These are phyloP conservation scores for Cutaneotrichosporon sp. DNA, from an alignment of 1,284 basidiomycete genomes.

Conservation along the genomic window DNA sequence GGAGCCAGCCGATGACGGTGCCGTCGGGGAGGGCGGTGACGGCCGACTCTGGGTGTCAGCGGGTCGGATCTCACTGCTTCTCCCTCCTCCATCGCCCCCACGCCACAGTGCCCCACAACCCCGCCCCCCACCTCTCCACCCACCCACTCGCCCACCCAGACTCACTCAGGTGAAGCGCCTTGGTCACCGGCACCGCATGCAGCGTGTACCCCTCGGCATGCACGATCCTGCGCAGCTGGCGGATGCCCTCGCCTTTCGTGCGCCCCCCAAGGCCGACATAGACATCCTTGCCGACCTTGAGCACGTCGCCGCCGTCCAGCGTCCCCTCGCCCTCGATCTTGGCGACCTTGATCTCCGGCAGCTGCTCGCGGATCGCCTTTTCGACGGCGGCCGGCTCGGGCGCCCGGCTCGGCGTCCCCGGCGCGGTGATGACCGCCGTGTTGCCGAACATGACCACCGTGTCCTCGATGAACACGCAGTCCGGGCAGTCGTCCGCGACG, in stretches of 20 bases:
- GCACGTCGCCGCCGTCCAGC: constrained; percentile 17
- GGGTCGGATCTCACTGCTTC: neutral
- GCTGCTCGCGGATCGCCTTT: neutral
- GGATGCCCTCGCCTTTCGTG: constrained; percentile 16
- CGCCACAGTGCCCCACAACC: no score
- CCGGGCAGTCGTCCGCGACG: constrained; percentile 12
- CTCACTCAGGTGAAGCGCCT: constrained; percentile 20
- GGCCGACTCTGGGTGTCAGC: constrained; percentile 9
- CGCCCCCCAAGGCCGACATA: constrained; percentile 13
- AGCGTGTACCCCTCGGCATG: constrained; percentile 8
- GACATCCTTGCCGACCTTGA: constrained; percentile 18
- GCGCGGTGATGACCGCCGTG: constrained; percentile 12
- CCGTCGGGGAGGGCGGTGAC: constrained; percentile 18
- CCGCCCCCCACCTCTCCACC: neutral
- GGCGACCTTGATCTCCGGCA: constrained; percentile 8
- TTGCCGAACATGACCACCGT: constrained; percentile 14
- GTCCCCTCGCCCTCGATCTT: constrained; percentile 9
- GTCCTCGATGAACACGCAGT: constrained; percentile 20
- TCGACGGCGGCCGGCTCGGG: constrained; percentile 11
- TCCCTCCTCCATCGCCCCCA: neutral
- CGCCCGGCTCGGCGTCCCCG: constrained; percentile 5
- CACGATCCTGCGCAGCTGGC: constrained; percentile 11
- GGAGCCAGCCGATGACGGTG: constrained; percentile 16
- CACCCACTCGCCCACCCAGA: neutral
- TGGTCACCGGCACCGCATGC: constrained; percentile 11